Percentiles rank a stretch among this genome's conserved stretches.
These are phyloP conservation scores for Stentor roeselii DNA, from an alignment of 73 alveolate genomes.

Conservation along the genomic window DNA sequence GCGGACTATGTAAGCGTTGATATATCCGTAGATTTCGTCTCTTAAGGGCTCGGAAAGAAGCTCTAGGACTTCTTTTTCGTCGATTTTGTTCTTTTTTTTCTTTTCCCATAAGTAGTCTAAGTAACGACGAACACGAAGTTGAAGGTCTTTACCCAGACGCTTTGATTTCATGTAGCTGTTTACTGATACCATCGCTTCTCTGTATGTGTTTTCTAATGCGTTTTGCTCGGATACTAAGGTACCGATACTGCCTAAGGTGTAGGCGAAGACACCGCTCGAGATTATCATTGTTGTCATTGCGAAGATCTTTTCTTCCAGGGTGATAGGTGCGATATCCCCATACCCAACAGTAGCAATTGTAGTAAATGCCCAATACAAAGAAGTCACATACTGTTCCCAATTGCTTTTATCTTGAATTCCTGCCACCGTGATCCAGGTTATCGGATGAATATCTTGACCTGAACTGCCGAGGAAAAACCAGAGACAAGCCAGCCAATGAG, in stretches of 20 bases:
- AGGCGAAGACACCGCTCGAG: constrained; percentile 69
- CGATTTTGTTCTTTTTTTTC: constrained; percentile 42
- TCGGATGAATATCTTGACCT: constrained; percentile 31
- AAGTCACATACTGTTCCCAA: constrained; percentile 35
- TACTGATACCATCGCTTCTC: constrained; percentile 43
- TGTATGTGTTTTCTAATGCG: constrained; percentile 35
- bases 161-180: constrained; percentile 47
- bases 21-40: constrained; percentile 37
- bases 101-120: constrained; percentile 54
- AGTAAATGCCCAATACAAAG: constrained; percentile 57
- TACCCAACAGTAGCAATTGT: constrained; percentile 58
- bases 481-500: constrained; percentile 73
- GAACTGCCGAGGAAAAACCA: constrained; percentile 41
- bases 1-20: constrained; percentile 46
- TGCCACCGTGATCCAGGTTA: constrained; percentile 34
- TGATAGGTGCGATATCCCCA: constrained; percentile 56
- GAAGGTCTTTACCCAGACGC: constrained; percentile 39
- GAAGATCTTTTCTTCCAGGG: constrained; percentile 51
- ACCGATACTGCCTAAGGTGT: constrained; percentile 50
- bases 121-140: constrained; percentile 51
- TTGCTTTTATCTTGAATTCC: constrained; percentile 30
- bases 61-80: constrained; percentile 50
- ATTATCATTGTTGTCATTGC: constrained; percentile 54
- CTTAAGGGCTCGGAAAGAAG: constrained; percentile 50
- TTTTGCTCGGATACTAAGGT: constrained; percentile 42